These are phyloP conservation scores for Vitis hybrid DNA, from an alignment of 177 flowering plant species.

Conservation along the genomic window DNA sequence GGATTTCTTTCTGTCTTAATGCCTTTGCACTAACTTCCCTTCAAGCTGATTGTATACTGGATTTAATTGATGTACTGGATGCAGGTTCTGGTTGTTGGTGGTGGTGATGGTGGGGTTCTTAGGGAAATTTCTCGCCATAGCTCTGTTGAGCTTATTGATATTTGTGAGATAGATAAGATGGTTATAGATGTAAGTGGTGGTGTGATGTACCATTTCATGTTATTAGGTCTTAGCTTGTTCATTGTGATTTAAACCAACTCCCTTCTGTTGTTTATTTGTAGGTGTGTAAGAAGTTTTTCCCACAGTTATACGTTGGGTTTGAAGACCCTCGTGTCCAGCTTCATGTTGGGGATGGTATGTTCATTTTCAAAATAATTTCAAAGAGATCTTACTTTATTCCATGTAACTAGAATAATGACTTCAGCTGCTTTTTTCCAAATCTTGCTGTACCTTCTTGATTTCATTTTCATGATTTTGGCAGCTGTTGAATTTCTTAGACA, in stretches of 20 bases:
- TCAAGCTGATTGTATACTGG: background rate
- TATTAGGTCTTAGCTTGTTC: background rate
- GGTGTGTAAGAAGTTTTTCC: slow-evolving; percentile 84
- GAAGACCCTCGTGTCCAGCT: slow-evolving; percentile 97
- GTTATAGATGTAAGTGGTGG: slow-evolving; percentile 81
- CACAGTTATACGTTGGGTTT: slow-evolving; percentile 83
- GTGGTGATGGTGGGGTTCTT: slow-evolving; percentile 99
- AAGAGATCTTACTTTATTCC: background rate
- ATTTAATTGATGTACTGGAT: slow-evolving; percentile 12
- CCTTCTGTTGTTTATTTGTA: slow-evolving; percentile 20
- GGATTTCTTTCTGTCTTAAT: background rate
- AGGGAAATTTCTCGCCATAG: slow-evolving; percentile 88
- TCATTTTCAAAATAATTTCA: too few relatives aligned
- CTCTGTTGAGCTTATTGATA: slow-evolving; percentile 87
- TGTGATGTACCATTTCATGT: background rate
- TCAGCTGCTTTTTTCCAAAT: background rate
- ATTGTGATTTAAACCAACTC: background rate
- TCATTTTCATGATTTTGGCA: slow-evolving; percentile 29
- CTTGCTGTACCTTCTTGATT: background rate
- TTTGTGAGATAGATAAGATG: slow-evolving; percentile 94
- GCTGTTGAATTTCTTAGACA: slow-evolving; percentile 74
- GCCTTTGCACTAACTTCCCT: too few relatives aligned
- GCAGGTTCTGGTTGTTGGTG: slow-evolving; percentile 98
- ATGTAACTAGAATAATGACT: background rate
- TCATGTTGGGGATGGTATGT: slow-evolving; percentile 91